Percentiles rank a stretch among this genome's conserved stretches.
These are phyloP conservation scores for Mallotus nudiflorus DNA, from an alignment of 345 rosid genomes.

Conservation along the genomic window DNA sequence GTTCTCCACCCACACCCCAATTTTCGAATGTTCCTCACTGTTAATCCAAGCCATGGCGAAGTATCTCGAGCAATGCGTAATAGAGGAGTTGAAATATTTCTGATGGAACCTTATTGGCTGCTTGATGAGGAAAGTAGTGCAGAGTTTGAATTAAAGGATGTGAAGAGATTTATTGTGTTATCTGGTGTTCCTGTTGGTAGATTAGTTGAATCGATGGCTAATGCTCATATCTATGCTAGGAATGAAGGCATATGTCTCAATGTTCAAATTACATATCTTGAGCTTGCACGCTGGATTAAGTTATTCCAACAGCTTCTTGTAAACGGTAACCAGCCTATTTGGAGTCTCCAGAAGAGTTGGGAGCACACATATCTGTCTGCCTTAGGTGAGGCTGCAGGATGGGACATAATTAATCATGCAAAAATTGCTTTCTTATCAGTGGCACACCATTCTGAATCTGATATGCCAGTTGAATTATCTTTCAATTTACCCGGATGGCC, in stretches of 20 bases:
- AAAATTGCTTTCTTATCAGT: constrained; percentile 46
- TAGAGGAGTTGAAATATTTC: constrained; percentile 90
- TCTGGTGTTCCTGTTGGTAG: constrained; percentile 67
- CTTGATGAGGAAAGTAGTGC: constrained; percentile 44
- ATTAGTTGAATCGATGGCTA: constrained; percentile 78
- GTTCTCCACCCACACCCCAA: constrained; percentile 77
- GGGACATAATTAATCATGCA: constrained; percentile 55
- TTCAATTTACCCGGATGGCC: constrained; percentile 87
- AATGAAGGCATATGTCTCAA: constrained; percentile 47
- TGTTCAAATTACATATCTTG: constrained; percentile 69
- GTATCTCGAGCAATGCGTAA: constrained; percentile 97
- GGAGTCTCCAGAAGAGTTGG: constrained; percentile 93
- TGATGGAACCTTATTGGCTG: constrained; percentile 93
- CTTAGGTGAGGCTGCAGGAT: constrained; percentile 68
- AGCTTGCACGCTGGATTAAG: constrained; percentile 84
- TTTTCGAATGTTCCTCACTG: constrained; percentile 84
- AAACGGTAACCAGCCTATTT: constrained; percentile 63
- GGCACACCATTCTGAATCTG: constrained; percentile 28
- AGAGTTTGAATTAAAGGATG: constrained; percentile 59
- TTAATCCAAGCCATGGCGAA: constrained; percentile 86
- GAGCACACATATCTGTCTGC: constrained; percentile 88
- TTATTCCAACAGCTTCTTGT: constrained; percentile 73
- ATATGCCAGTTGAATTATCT: constrained; percentile 31
- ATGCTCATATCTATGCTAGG: constrained; percentile 76
- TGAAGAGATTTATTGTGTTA: constrained; percentile 62